Base-by-base conservation (phyloP, 148 eudicot species). In the Diospyros lotus region DNA sequence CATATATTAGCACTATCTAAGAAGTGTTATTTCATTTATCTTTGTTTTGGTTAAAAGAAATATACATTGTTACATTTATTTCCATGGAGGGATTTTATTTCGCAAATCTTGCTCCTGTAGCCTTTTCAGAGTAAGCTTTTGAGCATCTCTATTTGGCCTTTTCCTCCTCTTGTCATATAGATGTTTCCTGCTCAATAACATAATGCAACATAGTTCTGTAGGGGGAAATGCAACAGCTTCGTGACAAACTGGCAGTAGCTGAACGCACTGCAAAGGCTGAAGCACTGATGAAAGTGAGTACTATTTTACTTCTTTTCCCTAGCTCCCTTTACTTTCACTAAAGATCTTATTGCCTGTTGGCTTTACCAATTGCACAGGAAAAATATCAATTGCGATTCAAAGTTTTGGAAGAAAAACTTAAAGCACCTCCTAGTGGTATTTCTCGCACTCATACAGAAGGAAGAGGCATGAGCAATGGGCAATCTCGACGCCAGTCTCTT, bases 211-310 rank as follows among this genome's bases (percentile, higher is more conserved):
- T 68, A 58, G 72, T 15, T 46, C 52, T 77, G 51, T 62, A 93
- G 93, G 97, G 92, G 78, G 97, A 94, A 84, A 88, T 90, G 90
- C 96, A 95, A 71, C 98, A 90, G 75, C 93, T 95, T 76, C 85
- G 88, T 44, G 98, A 95, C 79, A 93, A 93, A 80, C 84, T 95
- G 68, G 88, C 93, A 11, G 77, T 91, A 39, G 93, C 93, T 55
- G 99, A 95, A 82, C 97, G 99, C 58, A 83, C 98, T 43, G 94
- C 99, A 17, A 95, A 89, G 80, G 94, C 97, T 55, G 99, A 95
- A 86, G 96, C 97, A 68, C 93, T 90, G 67, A 42, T 95, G 69
- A 95, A 95, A 82, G 98, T 95, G 78, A 80, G 89, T 69, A 80
- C 46, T 64, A 73, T 2, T 52, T 41, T 50, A 13, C 61, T 78